These are phyloP conservation scores for Phytophthora agathidicida DNA, from an alignment of 352 stramenopile genomes.

Conservation along the genomic window DNA sequence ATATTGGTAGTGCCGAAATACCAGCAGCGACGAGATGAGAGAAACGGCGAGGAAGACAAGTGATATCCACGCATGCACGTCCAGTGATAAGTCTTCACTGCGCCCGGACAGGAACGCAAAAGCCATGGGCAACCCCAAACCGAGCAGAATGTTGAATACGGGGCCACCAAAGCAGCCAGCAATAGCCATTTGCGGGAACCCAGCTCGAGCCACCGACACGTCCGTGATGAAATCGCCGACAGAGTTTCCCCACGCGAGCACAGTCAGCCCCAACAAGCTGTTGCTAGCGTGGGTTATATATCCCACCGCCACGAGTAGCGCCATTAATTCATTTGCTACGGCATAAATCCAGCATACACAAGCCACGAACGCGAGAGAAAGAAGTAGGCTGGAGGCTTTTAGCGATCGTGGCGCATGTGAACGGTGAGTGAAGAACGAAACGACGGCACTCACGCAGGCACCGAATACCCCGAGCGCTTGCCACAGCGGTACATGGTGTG, in stretches of 20 bases:
- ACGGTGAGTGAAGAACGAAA: slow-evolving; percentile 72
- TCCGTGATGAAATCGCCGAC: slow-evolving; percentile 85
- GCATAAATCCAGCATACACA: slow-evolving; percentile 94
- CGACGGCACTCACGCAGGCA: slow-evolving; percentile 55
- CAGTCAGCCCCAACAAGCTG: slow-evolving; percentile 77
- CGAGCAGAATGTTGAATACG: slow-evolving; percentile 86
- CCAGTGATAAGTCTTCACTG: slow-evolving; percentile 51
- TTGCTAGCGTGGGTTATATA: slow-evolving; percentile 80
- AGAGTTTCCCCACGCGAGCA: slow-evolving; percentile 87
- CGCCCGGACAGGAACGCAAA: slow-evolving; percentile 57
- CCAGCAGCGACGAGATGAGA: slow-evolving; percentile 51
- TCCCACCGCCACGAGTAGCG: slow-evolving; percentile 74
- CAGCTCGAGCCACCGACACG: slow-evolving; percentile 79
- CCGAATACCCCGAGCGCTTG: slow-evolving; percentile 36
- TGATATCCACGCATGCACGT: slow-evolving; percentile 77
- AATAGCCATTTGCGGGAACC: slow-evolving; percentile 87
- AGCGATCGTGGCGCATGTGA: slow-evolving; percentile 60
- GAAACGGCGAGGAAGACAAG: slow-evolving; percentile 71
- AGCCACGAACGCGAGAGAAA: slow-evolving; percentile 75
- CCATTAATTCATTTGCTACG: slow-evolving; percentile 88
- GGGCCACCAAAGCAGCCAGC: slow-evolving; percentile 83
- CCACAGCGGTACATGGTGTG: slow-evolving; percentile 47
- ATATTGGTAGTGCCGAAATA: slow-evolving; percentile 64
- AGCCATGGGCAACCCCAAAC: slow-evolving; percentile 76
- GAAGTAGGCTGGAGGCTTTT: slow-evolving; percentile 54